Conservation (phyloP, 352 stramenopile species). For the Globisporangium yorkense region DNA sequence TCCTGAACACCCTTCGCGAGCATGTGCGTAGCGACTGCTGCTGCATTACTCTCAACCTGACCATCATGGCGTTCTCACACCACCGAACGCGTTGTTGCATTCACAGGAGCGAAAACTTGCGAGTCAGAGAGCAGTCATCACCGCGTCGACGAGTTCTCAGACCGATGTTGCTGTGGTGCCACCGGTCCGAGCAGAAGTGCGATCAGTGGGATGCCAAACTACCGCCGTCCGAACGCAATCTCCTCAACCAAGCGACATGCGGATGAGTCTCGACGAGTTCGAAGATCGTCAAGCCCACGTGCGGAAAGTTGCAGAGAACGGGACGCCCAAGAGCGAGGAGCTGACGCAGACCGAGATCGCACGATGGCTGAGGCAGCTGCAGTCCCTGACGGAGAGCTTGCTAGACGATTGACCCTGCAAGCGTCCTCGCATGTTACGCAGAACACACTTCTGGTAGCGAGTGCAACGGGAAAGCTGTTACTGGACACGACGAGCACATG, state of each 20-base stretch:
- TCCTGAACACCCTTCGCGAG: slow-evolving; percentile 52
- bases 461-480: slow-evolving; percentile 22
- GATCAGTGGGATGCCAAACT: slow-evolving; percentile 8
- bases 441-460: slow-evolving; percentile 10
- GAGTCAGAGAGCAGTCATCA: slow-evolving; percentile 6
- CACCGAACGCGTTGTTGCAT: not conserved
- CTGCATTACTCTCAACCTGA: not conserved
- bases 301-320: not conserved
- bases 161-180: slow-evolving; percentile 10
- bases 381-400: slow-evolving; percentile 53
- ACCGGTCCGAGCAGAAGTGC: not conserved
- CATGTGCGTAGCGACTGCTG: slow-evolving; percentile 12
- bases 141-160: slow-evolving; percentile 15
- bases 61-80: not conserved
- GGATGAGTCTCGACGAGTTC: slow-evolving; percentile 31
- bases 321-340: not conserved
- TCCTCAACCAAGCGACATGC: slow-evolving; percentile 4
- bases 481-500: slow-evolving; percentile 36
- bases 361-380: slow-evolving; percentile 38
- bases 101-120: slow-evolving; percentile 29
- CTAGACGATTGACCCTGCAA: slow-evolving; percentile 30
- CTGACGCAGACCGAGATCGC: slow-evolving; percentile 22
- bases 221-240: not conserved
- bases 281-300: slow-evolving; percentile 3
- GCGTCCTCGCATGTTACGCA: not conserved